Evolutionary conservation across 2,329 filamentous ascomycete genomes (phyloP), one percentile per base, ranked within the genome.

Genomic region (Phaeosphaeriaceae sp.): DNA sequence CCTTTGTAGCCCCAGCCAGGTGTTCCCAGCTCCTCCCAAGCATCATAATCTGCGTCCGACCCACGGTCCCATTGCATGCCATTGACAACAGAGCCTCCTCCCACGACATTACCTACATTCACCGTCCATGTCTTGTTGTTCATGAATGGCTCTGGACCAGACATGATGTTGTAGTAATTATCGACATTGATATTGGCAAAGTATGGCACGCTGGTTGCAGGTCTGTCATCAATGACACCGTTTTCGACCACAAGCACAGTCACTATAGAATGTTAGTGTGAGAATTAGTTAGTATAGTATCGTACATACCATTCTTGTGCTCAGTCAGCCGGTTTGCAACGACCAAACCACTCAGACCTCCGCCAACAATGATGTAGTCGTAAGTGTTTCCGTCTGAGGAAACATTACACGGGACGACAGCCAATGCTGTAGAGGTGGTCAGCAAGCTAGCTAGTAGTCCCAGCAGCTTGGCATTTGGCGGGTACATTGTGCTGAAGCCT

Each of bases 1-100:
- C 76, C 76, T 47, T 84, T 74, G 81, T 82, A 88, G 1, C 80
- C 79, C 86, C 86, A 89, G 0, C 84, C 86, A 1, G 70, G 53
- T 62, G 87, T 88, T 1, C 86, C 86, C 9, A 88, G 68, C 36
- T 78, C 71, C 48, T 80, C 81, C 86, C 86, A 88, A 3, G 79
- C 80, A 69, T 88, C 82, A 57, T 77, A 77, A 48, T 76, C 74
- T 9, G 57, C 70, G 22, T 64, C 61, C 10, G 64, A 60, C 20
- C 68, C 75, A 9, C 75, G 61, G 45, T 73, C 71, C 54, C 71
- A 76, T 24, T 69, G 62, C 70, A 78, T 72, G 1, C 71, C 71
- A 60, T 78, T 78, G 49, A 76, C 63, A 1, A 68, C 65, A 2
- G 68, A 67, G n/a, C 72, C 68, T 3, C 75, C 76, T 27, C 76